Base-by-base conservation (phyloP, 1,139 yeast genomes). In the Lodderomyces theae region DNA sequence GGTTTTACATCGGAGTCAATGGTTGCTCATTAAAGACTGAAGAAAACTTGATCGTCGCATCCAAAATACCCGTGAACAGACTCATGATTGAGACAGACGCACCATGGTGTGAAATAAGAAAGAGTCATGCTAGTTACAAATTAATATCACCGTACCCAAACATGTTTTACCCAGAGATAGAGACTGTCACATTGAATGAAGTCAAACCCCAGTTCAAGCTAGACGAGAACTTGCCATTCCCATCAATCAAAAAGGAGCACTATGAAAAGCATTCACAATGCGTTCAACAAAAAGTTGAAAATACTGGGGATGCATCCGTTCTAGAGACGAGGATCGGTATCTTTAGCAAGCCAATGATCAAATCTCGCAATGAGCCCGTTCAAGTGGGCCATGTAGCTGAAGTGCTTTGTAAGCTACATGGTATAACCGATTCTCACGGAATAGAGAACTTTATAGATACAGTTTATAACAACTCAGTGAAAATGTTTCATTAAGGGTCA, bases 31-130 rank as follows among this genome's bases (percentile, higher is more conserved):
- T 94, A 47, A 85, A 86, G 55, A 79, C 87, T 0, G 77, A 78
- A 43, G 90, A 85, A 46, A 88, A 86, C 54, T 61, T 90, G 9
- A 69, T 71, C 15, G 90, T 83, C 11, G 88, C 84, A 0, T 65
- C 69, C 33, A 55, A 62, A 28, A 74, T 92, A 9, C 98, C 98
- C 0, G 54, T 79, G 8, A 77, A 81, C 9, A 73, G 71, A 51
- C 61, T 92, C 30, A 64, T 92, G 77, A 75, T 92, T 17, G 99
- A 92, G 60, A 90, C 97, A 0, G 97, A 92, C 63, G 90, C 97
- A 1, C 98, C 99, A 1, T 92, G 98, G 98, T 92, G 99, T 64
- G 97, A 90, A 55, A 79, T 92, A 33, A 72, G 95, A 43, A 86
- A 80, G 48, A 74, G 94, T 7, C 96, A 88, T 58, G 89, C 90